phyloP scores from a whole-genome alignment of 257 asterid genomes.

The Fraxinus cuspidata region DNA sequence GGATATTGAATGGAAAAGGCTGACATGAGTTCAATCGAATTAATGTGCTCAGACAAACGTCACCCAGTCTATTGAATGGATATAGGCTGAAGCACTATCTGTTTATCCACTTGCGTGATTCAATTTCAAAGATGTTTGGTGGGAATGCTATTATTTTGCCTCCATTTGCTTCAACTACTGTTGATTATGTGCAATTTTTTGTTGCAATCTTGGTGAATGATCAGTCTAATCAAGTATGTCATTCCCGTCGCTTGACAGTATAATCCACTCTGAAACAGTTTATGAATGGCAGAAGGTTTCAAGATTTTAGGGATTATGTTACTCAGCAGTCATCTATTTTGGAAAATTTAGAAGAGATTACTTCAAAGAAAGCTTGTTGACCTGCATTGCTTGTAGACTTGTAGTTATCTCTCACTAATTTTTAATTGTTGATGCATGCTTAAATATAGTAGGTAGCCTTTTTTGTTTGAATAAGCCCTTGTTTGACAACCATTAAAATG shows the following conservation, averaged over 20 bases:
- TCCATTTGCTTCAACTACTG: background rate
- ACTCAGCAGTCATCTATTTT: background rate
- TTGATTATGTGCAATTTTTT: background rate
- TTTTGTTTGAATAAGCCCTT: background rate
- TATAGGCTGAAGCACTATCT: slow-evolving; percentile 30
- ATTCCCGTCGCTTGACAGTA: background rate
- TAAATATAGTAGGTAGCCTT: background rate
- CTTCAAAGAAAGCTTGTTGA: background rate
- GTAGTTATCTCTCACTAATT: background rate
- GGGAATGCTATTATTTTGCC: slow-evolving; percentile 1
- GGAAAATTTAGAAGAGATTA: background rate
- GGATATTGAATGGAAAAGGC: slow-evolving; percentile 5
- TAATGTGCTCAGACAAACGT: background rate
- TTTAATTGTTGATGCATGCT: background rate
- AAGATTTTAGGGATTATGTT: background rate
- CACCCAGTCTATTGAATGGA: slow-evolving; percentile 35
- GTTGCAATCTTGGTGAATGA: background rate
- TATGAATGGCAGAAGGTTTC: background rate
- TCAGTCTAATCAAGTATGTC: background rate
- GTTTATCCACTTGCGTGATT: slow-evolving; percentile 1
- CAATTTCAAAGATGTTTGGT: slow-evolving; percentile 25
- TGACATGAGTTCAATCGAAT: background rate
- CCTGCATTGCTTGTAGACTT: background rate
- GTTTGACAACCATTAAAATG: no score
- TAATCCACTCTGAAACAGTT: background rate